These are phyloP conservation scores for Neopestalotiopsis sp. DNA, from an alignment of 2,329 filamentous ascomycete species.

Conservation along the genomic window DNA sequence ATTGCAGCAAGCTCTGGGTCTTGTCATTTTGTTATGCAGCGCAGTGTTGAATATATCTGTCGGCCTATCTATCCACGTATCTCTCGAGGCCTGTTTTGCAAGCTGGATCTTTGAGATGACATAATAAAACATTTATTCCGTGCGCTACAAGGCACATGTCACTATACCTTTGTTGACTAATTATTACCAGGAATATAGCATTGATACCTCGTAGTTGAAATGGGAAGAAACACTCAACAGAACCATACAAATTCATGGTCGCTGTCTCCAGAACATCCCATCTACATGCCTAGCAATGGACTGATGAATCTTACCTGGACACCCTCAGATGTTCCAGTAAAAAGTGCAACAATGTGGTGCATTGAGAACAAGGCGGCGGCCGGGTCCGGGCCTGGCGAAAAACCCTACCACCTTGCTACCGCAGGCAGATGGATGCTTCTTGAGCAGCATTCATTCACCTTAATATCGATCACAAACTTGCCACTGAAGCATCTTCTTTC, in stretches of 20 bases:
- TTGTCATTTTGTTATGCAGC: neutral
- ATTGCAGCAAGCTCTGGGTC: neutral
- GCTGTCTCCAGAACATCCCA: neutral
- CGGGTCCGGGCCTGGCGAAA: neutral
- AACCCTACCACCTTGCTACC: neutral
- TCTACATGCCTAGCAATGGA: neutral
- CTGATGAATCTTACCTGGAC: neutral
- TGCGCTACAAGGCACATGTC: neutral
- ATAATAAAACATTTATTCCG: conserved; percentile 9
- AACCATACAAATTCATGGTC: neutral
- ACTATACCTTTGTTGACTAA: neutral
- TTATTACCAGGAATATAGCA: neutral
- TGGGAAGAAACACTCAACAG: neutral
- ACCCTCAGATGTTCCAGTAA: neutral
- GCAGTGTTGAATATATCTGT: neutral
- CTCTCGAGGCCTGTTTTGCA: neutral
- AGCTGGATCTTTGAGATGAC: conserved; percentile 4
- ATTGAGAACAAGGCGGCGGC: neutral
- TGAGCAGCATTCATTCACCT: neutral
- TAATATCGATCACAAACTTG: no score
- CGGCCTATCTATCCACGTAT: neutral
- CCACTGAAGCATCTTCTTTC: no score
- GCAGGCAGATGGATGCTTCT: neutral
- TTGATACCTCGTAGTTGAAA: neutral
- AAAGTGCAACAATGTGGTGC: neutral